These are phyloP conservation scores for Eucalyptus polybractea DNA, from an alignment of 345 rosid genomes.

Conservation along the genomic window DNA sequence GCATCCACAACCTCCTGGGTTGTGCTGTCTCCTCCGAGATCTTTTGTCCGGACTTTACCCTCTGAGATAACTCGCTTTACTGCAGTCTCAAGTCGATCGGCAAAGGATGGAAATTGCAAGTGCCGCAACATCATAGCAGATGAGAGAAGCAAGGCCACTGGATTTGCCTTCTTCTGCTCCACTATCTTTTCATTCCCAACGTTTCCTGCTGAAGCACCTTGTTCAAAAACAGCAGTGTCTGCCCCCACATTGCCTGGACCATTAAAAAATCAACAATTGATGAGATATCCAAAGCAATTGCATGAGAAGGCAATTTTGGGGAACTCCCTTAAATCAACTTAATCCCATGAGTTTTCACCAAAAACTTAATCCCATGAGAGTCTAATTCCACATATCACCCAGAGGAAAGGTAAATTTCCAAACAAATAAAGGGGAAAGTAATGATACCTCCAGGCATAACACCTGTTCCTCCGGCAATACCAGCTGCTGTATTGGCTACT, in stretches of 20 bases:
- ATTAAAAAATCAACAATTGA: neutral
- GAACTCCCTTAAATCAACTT: neutral
- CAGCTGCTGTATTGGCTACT: constrained; percentile 33
- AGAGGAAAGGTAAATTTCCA: neutral
- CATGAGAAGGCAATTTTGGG: neutral
- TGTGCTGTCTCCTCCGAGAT: constrained; percentile 26
- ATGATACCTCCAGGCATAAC: constrained; percentile 51
- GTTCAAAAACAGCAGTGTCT: constrained; percentile 42
- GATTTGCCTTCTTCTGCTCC: constrained; percentile 34
- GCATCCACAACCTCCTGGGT: constrained; percentile 37
- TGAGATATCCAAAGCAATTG: neutral
- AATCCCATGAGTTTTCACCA: neutral
- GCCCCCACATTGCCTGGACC: constrained; percentile 39
- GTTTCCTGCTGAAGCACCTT: constrained; percentile 51
- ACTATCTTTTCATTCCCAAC: constrained; percentile 29
- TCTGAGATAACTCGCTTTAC: constrained; percentile 19
- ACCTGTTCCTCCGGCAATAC: constrained; percentile 49
- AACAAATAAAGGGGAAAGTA: neutral
- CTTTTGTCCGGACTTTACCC: constrained; percentile 24
- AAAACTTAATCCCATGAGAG: neutral
- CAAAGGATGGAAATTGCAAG: constrained; percentile 41
- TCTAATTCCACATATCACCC: neutral
- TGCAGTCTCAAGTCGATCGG: constrained; percentile 39
- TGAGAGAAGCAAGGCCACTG: constrained; percentile 42
- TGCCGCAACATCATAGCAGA: constrained; percentile 50